phyloP scores from a whole-genome alignment of 1,284 basidiomycete genomes.

The Blastosporella zonata region DNA sequence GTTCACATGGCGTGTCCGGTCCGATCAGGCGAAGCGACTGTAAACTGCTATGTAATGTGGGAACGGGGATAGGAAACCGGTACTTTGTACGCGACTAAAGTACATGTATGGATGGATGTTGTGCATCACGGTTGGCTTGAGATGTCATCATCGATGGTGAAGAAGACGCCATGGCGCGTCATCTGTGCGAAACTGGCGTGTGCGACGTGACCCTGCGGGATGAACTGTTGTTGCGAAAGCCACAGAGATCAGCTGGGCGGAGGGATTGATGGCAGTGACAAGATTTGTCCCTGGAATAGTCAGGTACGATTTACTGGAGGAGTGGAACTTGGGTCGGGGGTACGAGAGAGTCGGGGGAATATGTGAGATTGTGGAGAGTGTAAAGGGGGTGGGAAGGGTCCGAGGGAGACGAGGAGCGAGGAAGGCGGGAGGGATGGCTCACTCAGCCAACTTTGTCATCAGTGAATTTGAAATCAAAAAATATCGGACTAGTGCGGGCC shows the following conservation, averaged over 20 bases:
- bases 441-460: neutral
- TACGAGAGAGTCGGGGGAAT: neutral
- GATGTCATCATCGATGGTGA: neutral
- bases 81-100: no score
- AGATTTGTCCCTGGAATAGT: neutral
- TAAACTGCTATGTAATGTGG: no score
- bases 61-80: no score
- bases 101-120: no score
- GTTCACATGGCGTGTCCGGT: no score
- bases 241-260: neutral
- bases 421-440: neutral
- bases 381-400: neutral
- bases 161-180: neutral
- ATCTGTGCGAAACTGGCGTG: no score
- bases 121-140: neutral
- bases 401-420: neutral
- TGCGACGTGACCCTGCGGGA: no score
- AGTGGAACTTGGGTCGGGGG: no score
- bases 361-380: neutral
- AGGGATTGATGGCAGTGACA: neutral
- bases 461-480: neutral
- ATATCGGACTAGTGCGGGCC: conserved; percentile 9
- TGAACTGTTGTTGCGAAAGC: no score
- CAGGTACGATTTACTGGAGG: no score
- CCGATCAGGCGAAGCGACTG: no score